Evolutionary conservation across 1,284 basidiomycete genomes (phyloP).

Genomic region (Ceratobasidium sp.): DNA sequence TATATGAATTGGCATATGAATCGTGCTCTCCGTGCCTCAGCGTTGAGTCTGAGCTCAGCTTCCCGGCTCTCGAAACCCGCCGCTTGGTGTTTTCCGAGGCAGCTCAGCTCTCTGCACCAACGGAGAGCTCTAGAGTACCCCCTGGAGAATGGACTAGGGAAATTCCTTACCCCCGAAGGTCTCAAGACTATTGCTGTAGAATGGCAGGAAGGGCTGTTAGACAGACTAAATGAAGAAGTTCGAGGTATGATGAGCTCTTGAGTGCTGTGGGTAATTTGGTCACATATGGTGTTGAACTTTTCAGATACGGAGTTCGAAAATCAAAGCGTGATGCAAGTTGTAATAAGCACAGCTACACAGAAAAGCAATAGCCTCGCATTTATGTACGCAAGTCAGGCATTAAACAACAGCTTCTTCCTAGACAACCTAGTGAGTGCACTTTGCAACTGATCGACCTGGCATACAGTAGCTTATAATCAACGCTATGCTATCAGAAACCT

Average conservation of each 20-base stretch:
- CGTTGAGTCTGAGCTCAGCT: not conserved
- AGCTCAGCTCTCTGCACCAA: constrained; percentile 59
- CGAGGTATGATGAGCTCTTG: constrained; percentile 62
- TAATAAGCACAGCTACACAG: constrained; percentile 73
- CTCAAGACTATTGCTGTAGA: constrained; percentile 77
- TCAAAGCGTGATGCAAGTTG: constrained; percentile 75
- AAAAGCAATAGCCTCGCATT: constrained; percentile 78
- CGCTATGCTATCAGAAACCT: constrained; percentile 62
- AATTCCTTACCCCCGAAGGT: constrained; percentile 75
- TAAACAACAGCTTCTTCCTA: constrained; percentile 98
- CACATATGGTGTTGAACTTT: constrained; percentile 7
- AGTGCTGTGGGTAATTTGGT: not conserved
- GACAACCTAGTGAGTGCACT: constrained; percentile 75
- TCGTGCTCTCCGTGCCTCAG: not conserved
- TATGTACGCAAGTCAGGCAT: constrained; percentile 90
- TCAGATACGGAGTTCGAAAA: constrained; percentile 70
- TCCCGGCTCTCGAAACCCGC: not conserved
- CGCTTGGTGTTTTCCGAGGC: constrained; percentile 5
- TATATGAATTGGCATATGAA: not conserved
- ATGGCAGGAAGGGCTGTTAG: constrained; percentile 82
- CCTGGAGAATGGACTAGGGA: constrained; percentile 73
- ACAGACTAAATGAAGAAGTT: constrained; percentile 77
- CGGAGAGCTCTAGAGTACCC: constrained; percentile 69
- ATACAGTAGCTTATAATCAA: constrained; percentile 39
- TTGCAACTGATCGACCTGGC: constrained; percentile 10